Evolutionary conservation across 2,329 filamentous ascomycete genomes (phyloP).

Genomic region (Venturia nashicola): DNA sequence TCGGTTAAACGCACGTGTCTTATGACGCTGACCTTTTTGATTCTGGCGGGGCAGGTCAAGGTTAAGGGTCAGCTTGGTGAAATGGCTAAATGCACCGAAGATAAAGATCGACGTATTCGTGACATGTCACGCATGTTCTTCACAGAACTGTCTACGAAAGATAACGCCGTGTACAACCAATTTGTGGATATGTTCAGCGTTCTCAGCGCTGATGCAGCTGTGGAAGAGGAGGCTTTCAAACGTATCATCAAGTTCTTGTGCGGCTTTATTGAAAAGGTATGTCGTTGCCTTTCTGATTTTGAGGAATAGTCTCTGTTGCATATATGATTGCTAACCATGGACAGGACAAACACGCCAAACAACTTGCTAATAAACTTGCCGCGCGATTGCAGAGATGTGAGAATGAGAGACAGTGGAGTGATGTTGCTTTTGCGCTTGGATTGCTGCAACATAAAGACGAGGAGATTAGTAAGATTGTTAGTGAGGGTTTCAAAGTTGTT

Average conservation of each 20-base stretch:
- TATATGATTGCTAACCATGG: slow-evolving; percentile 11
- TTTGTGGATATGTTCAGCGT: slow-evolving; percentile 99
- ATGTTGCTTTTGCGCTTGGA: slow-evolving; percentile 85
- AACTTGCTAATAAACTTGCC: slow-evolving; percentile 84
- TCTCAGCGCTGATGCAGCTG: slow-evolving; percentile 64
- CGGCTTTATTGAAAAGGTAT: slow-evolving; percentile 93
- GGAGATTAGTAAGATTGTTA: slow-evolving; percentile 66
- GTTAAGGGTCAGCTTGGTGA: slow-evolving; percentile 97
- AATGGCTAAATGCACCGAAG: slow-evolving; percentile 98
- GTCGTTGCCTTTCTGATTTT: slow-evolving; percentile 14
- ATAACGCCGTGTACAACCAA: slow-evolving; percentile 98
- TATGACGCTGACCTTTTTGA: slow-evolving; percentile 97
- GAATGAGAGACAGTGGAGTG: slow-evolving; percentile 92
- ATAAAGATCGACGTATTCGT: slow-evolving; percentile 86
- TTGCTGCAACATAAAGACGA: slow-evolving; percentile 88
- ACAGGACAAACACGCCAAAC: slow-evolving; percentile 93
- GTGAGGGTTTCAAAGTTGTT: slow-evolving; percentile 55
- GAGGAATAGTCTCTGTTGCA: no score
- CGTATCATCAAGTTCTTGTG: slow-evolving; percentile 85
- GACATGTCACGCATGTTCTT: slow-evolving; percentile 98
- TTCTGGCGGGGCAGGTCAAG: slow-evolving; percentile 94
- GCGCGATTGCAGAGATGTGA: slow-evolving; percentile 76
- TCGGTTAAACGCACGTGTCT: slow-evolving; percentile 94
- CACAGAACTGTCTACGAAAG: slow-evolving; percentile 90
- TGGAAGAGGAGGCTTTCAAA: slow-evolving; percentile 77